phyloP scores from a whole-genome alignment of 2,329 filamentous ascomycete species.

The Fusarium dimerum region DNA sequence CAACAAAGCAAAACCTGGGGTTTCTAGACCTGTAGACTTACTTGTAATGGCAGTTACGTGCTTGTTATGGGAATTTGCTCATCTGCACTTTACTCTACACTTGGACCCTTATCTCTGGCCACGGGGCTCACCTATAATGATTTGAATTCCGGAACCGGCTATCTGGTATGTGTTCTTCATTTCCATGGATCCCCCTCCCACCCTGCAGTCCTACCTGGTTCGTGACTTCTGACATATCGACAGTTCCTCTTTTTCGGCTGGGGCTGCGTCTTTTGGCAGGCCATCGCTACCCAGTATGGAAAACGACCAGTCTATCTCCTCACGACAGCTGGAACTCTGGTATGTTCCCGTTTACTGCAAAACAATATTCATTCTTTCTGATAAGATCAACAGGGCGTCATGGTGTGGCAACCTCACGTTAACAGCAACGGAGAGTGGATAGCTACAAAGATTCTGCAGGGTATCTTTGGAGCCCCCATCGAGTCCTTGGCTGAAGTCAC shows the following conservation, averaged over 20 bases:
- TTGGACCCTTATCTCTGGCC: not conserved
- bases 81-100: not conserved
- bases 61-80: constrained; percentile 2
- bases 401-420: constrained; percentile 7
- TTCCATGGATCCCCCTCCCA: too few species aligned
- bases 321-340: not conserved
- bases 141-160: constrained; percentile 3
- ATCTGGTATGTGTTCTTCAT: constrained; percentile 5
- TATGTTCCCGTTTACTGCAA: not conserved
- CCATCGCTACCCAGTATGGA: constrained; percentile 34
- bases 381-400: not conserved
- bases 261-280: constrained; percentile 36
- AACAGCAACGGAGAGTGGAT: constrained; percentile 2
- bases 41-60: not conserved
- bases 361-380: too few species aligned
- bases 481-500: constrained; percentile 4
- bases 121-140: not conserved
- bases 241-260: constrained; percentile 35
- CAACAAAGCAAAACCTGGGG: constrained; percentile 11
- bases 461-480: constrained; percentile 4
- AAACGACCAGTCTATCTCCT: constrained; percentile 34
- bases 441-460: constrained; percentile 7
- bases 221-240: too few species aligned
- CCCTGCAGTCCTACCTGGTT: too few species aligned
- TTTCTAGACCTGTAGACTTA: too few species aligned